Evolutionary conservation across 345 rosid genomes (phyloP).

Genomic region (Laguncularia racemosa): DNA sequence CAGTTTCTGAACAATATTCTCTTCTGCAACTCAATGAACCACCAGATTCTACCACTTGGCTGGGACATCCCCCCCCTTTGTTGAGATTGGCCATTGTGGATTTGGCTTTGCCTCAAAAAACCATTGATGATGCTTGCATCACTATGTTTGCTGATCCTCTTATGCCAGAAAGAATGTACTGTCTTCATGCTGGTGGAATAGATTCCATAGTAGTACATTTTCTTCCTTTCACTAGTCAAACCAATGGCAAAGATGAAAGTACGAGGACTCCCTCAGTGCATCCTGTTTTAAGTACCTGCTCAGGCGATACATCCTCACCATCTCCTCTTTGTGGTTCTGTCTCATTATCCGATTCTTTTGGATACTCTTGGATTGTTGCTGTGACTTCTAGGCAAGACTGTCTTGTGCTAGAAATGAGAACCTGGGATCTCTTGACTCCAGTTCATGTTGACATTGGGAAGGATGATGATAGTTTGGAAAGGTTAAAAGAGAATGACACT

Average conservation of each 20-base stretch:
- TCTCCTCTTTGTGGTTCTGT: slow-evolving; percentile 60
- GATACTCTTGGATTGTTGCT: slow-evolving; percentile 85
- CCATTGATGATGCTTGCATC: slow-evolving; percentile 35
- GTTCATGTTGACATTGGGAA: slow-evolving; percentile 40
- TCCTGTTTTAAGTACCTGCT: slow-evolving; percentile 84
- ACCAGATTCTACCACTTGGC: slow-evolving; percentile 65
- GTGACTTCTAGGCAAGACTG: slow-evolving; percentile 63
- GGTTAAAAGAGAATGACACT: slow-evolving; percentile 35
- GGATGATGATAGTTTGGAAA: slow-evolving; percentile 23
- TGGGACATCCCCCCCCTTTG: slow-evolving; percentile 84
- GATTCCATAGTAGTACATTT: slow-evolving; percentile 85
- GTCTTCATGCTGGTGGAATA: slow-evolving; percentile 73
- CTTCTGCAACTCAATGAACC: slow-evolving; percentile 48
- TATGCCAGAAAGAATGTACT: slow-evolving; percentile 73
- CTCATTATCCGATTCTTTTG: slow-evolving; percentile 74
- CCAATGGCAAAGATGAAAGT: slow-evolving; percentile 59
- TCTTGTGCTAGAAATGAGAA: slow-evolving; percentile 79
- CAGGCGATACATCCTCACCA: slow-evolving; percentile 41
- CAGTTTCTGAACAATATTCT: slow-evolving; percentile 36
- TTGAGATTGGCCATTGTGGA: slow-evolving; percentile 87
- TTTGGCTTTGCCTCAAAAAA: slow-evolving; percentile 66
- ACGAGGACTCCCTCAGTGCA: slow-evolving; percentile 74
- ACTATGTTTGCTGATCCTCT: slow-evolving; percentile 66
- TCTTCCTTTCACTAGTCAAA: slow-evolving; percentile 86
- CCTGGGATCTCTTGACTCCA: slow-evolving; percentile 80